These are phyloP conservation scores for Pseudonitzschia multistriata DNA, from an alignment of 108 stramenopile genomes.

Conservation along the genomic window DNA sequence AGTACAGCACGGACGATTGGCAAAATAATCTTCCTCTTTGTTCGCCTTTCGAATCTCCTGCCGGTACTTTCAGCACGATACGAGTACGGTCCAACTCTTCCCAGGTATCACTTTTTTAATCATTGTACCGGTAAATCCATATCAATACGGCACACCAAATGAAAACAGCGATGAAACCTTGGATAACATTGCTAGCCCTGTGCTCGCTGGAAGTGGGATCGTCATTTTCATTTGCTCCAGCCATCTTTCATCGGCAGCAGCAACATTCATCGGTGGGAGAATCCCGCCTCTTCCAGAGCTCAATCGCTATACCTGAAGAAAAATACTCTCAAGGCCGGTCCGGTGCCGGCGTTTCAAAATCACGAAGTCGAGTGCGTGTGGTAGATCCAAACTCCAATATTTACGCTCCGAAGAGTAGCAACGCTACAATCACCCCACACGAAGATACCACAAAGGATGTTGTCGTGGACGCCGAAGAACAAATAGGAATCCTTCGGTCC, in stretches of 20 bases:
- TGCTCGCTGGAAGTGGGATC: not conserved
- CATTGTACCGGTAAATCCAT: too few species aligned
- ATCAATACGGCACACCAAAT: not conserved
- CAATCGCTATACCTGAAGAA: constrained; percentile 1
- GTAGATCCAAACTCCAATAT: not conserved
- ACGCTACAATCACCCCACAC: not conserved
- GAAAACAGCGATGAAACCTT: not conserved
- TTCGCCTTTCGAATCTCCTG: too few species aligned
- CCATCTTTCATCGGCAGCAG: not conserved
- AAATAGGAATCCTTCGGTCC: constrained; percentile 49
- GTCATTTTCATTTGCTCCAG: not conserved
- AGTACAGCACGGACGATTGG: too few species aligned
- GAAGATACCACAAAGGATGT: constrained; percentile 7
- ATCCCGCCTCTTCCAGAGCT: not conserved
- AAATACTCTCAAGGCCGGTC: not conserved
- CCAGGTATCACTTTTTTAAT: too few species aligned
- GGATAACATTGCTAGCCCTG: not conserved
- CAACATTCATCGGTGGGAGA: not conserved
- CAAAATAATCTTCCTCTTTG: too few species aligned
- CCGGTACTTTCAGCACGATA: too few species aligned
- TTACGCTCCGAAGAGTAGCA: not conserved
- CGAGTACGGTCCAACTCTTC: too few species aligned
- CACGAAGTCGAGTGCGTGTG: not conserved
- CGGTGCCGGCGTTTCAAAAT: not conserved
- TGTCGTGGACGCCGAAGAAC: constrained; percentile 26